Evolutionary conservation across 1,284 basidiomycete species (phyloP).

Genomic region (Irpex sp.): DNA sequence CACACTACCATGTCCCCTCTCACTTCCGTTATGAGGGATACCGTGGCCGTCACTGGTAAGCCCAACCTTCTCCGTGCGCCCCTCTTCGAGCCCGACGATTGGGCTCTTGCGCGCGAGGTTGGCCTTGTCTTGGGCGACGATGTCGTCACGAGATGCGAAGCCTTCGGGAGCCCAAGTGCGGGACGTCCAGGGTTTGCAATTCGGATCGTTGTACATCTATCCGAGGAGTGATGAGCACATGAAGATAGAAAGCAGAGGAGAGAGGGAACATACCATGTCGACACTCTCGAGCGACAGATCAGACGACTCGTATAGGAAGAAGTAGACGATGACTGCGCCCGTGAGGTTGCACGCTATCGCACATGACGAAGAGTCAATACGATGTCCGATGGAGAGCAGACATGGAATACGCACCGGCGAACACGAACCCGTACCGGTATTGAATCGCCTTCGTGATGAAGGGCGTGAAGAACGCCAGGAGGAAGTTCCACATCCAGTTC

Average conservation of each 20-base stretch:
- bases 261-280: slow-evolving; percentile 42
- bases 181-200: slow-evolving; percentile 68
- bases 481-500: slow-evolving; percentile 76
- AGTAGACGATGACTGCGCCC: slow-evolving; percentile 64
- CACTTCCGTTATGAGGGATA: no score
- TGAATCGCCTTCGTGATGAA: slow-evolving; percentile 56
- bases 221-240: neutral
- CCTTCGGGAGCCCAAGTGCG: slow-evolving; percentile 52
- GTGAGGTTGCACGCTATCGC: slow-evolving; percentile 44
- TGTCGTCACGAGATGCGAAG: slow-evolving; percentile 38
- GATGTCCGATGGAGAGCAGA: neutral
- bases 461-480: slow-evolving; percentile 74
- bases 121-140: slow-evolving; percentile 33
- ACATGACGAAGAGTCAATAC: neutral
- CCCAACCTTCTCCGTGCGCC: slow-evolving; percentile 7
- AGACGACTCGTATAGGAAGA: slow-evolving; percentile 78
- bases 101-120: slow-evolving; percentile 22
- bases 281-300: slow-evolving; percentile 70
- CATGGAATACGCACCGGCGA: slow-evolving; percentile 36
- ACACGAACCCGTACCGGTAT: slow-evolving; percentile 73
- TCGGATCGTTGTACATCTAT: slow-evolving; percentile 72
- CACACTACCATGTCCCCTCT: no score
- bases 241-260: neutral
- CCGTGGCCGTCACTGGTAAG: neutral
- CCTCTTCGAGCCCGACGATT: slow-evolving; percentile 12